Evolutionary conservation across 2,329 filamentous ascomycete genomes (phyloP), one percentile per base, ranked within the genome.

Genomic region (Cercospora sojina): DNA sequence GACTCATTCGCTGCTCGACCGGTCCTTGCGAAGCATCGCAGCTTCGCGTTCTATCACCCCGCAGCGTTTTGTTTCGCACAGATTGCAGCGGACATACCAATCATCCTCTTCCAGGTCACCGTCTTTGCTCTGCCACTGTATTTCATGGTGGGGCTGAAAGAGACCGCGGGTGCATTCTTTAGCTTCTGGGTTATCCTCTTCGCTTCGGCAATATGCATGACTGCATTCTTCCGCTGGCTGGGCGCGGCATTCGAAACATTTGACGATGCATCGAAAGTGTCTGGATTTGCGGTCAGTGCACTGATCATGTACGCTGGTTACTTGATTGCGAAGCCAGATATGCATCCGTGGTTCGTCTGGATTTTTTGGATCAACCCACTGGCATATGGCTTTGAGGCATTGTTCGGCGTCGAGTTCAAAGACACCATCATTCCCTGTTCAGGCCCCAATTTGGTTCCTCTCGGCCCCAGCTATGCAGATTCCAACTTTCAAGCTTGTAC

Each of bases 351-450:
- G 84, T 82, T 86, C 55, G 80, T 79, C 12, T 83, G 81, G 81
- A 75, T 78, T 18, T 74, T 72, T 62, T 71, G 92, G 60, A 87
- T 96, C 68, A 90, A 77, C 35, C 76, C 76, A 0, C 23, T 77
- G 3, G 57, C 68, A 0, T 79, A 78, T 62, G 75, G 67, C 12
- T 78, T 76, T 53, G 77, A 91, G 69, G 85, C 85, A 0, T 76
- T 93, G 0, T 82, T 92, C 73, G 82, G 87, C 0, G 92, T 92
- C 71, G 84, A 86, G 74, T 90, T 91, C 71, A 84, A 86, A 67
- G 82, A 83, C 5, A 83, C 81, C 1, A 71, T 82, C 0, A 89
- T 88, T 57, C 77, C 79, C 1, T 92, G 90, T 65, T 82, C 82
- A 3, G 80, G 78, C 68, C 83, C 85, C 27, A 73, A 75, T 53